Evolutionary conservation across 306 rosid species (phyloP).

Genomic region (Quercus glauca): DNA sequence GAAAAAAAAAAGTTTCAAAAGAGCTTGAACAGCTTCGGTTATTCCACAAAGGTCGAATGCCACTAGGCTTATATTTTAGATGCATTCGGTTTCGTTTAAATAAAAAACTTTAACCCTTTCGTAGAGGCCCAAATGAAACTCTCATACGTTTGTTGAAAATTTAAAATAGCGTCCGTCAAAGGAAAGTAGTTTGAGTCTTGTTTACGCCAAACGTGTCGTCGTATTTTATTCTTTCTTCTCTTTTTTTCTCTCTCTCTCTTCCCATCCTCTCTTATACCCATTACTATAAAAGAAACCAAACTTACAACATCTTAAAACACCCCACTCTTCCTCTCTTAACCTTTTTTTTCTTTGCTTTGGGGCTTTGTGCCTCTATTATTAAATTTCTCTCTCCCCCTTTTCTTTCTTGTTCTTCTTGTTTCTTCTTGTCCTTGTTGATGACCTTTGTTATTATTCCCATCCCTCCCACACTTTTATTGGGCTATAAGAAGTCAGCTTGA

Average conservation of each 20-base stretch:
- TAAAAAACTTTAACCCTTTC: constrained; percentile 5
- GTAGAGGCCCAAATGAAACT: constrained; percentile 6
- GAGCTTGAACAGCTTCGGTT: constrained; percentile 24
- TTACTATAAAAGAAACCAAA: constrained; percentile 81
- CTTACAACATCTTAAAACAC: constrained; percentile 8
- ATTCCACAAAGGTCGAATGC: constrained; percentile 25
- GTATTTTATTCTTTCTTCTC: constrained; percentile 20
- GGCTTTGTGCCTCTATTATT: not conserved
- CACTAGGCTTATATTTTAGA: not conserved
- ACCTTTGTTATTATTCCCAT: not conserved
- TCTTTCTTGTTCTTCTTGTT: constrained; percentile 12
- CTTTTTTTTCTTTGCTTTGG: not conserved
- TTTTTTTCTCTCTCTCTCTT: not conserved
- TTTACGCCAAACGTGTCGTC: constrained; percentile 86
- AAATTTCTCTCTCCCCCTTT: not conserved
- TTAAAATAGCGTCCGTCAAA: constrained; percentile 45
- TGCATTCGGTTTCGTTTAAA: constrained; percentile 6
- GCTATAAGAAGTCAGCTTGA: constrained; percentile 19
- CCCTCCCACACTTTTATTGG: constrained; percentile 1
- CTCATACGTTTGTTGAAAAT: constrained; percentile 13
- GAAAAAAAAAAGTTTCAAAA: no score
- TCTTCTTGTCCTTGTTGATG: constrained; percentile 20
- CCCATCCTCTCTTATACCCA: constrained; percentile 26
- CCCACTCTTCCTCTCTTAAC: not conserved
- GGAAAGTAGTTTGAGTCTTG: constrained; percentile 70